A percentile compares a stretch with the other conserved stretches of the same genome.
These are phyloP conservation scores for Toxoplasma gondii DNA, from an alignment of 169 alveolate genomes.

Conservation along the genomic window DNA sequence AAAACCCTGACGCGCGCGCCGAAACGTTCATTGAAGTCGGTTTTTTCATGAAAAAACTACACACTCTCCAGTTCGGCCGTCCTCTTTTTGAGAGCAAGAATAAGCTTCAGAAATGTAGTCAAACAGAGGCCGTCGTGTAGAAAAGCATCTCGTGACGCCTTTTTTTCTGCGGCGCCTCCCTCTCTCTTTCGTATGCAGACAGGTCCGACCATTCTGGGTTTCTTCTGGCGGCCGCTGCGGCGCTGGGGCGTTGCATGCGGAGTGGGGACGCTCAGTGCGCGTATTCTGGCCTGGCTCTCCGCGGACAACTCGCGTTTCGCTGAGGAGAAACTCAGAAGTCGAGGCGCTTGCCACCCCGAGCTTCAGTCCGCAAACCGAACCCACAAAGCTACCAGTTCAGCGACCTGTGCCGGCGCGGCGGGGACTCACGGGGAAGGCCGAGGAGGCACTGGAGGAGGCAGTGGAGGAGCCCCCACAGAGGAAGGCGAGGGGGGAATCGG, in stretches of 20 bases:
- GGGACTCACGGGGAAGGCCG: neutral
- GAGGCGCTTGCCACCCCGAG: neutral
- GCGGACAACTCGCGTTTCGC: neutral
- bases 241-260: neutral
- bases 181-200: neutral
- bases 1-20: too few species aligned
- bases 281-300: neutral
- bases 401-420: neutral
- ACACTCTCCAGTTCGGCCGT: too few species aligned
- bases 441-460: neutral
- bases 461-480: neutral
- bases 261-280: neutral
- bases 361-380: neutral
- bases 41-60: too few species aligned
- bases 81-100: too few species aligned
- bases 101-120: too few species aligned
- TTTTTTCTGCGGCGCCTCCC: too few species aligned
- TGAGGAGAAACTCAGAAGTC: neutral
- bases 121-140: too few species aligned
- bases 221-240: conserved; percentile 2
- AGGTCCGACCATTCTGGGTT: neutral
- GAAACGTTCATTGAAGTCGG: too few species aligned
- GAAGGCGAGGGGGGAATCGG: neutral
- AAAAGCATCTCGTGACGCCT: too few species aligned
- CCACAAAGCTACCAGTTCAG: neutral